Percentiles rank a stretch among this genome's conserved stretches.
These are phyloP conservation scores for Populus hybrid DNA, from an alignment of 441 rosid species.

Conservation along the genomic window DNA sequence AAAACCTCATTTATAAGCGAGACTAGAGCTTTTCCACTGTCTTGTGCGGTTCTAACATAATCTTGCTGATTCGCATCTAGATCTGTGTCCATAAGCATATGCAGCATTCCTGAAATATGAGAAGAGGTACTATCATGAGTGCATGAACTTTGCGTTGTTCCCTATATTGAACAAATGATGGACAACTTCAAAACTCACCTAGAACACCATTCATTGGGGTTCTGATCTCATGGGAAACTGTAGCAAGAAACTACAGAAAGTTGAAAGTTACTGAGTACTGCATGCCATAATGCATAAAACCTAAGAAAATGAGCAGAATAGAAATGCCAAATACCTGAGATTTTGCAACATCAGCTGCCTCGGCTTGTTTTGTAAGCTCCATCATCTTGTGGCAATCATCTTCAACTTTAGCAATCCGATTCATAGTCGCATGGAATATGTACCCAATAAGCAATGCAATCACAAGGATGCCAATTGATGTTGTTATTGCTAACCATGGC, in stretches of 20 bases:
- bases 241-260: slow-evolving; percentile 83
- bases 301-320: not conserved
- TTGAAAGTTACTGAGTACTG: slow-evolving; percentile 19
- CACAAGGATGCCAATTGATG: slow-evolving; percentile 65
- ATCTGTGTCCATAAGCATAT: slow-evolving; percentile 85
- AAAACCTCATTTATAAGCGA: slow-evolving; percentile 87
- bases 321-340: slow-evolving; percentile 62
- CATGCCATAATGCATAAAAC: slow-evolving; percentile 1
- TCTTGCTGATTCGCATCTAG: slow-evolving; percentile 89
- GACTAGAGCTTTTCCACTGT: slow-evolving; percentile 87
- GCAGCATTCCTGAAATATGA: slow-evolving; percentile 69
- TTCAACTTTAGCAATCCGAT: slow-evolving; percentile 78
- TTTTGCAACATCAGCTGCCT: slow-evolving; percentile 92
- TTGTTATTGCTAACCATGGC: slow-evolving; percentile 61
- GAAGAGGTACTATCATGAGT: slow-evolving; percentile 3
- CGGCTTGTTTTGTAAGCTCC: slow-evolving; percentile 75
- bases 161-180: not conserved
- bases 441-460: slow-evolving; percentile 74
- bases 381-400: slow-evolving; percentile 73
- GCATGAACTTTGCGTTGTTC: not conserved
- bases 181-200: slow-evolving; percentile 50
- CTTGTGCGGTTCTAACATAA: slow-evolving; percentile 84
- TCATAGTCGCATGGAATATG: slow-evolving; percentile 73
- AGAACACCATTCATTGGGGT: slow-evolving; percentile 98
- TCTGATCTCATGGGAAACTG: slow-evolving; percentile 95